Evolutionary conservation across 306 rosid species (phyloP), one percentile per base, ranked within the genome.

Genomic region (Canavalia gladiata): DNA sequence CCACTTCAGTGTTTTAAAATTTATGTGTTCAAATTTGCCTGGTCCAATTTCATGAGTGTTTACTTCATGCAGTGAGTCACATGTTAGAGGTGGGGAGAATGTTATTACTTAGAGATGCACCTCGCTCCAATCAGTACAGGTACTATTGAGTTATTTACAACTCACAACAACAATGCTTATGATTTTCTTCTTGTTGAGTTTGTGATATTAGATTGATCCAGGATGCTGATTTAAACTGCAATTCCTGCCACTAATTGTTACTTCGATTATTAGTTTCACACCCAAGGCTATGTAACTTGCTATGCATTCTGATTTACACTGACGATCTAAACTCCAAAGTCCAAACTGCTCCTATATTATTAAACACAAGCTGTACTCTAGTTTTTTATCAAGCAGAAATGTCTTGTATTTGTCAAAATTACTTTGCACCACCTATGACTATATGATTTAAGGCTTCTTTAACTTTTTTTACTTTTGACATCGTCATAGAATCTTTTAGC

Each of bases 11-110:
- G 6, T 34, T 86, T 86, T 51, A 28, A 47, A 68, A 13, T 35
- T 12, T 41, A 60, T 29, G 2, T 47, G 50, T 29, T 55, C 41
- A 10, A 25, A 47, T 60, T 50, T 80, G 3, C 37, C 3, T 65
- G 39, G 9, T 74, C 55, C 39, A 46, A 45, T 86, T 37, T 83
- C 56, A 37, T 60, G 80, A 29, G 59, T 49, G 58, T 3, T 29
- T 43, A 68, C 59, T 84, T 56, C 55, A 11, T 83, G n/a, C 86
- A 92, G 97, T 89, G 65, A 88, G 8, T 85, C 97, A 91, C 88
- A 89, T 91, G 95, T 66, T 89, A 70, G 89, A 88, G 57, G 95
- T 92, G 75, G 95, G 95, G 84, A 87, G 79, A 79, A 87, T 25
- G 81, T 74, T 92, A 68, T 41, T 91, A 71, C 80, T 50, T n/a